Evolutionary conservation across 768 basidiomycete genomes (phyloP), one percentile per base, ranked within the genome.

Genomic region (Podaxis mareebaensis): DNA sequence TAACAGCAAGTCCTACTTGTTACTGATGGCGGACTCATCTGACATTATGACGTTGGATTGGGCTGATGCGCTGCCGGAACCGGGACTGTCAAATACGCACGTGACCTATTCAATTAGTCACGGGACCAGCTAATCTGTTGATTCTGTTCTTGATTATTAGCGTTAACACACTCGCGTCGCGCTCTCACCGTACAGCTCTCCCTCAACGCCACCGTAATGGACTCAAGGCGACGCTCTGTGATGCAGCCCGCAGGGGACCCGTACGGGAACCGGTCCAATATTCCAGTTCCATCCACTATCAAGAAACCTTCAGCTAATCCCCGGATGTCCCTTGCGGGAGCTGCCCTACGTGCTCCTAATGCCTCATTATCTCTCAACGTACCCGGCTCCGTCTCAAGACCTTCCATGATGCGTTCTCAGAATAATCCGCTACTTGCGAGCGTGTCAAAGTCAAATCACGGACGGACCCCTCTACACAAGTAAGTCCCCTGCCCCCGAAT

Each of bases 391-490:
- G 55, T 89, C 67, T 85, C 88, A 6, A 78, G 90, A 36, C 88
- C 89, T 53, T 91, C 90, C 1, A 81, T 86, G 67, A 83, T 85
- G 76, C 80, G 88, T 53, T 87, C 90, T 0, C 90, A 90, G 72
- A 90, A 85, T 65, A 92, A 92, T 67, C 83, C 90, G 0, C 75
- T 93, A 7, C 74, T 91, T 20, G 83, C 85, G 72, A 94, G 92
- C 67, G 84, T 84, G 3, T 83, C 81, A 39, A 91, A 93, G 68
- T 81, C 82, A 53, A 80, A 78, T 68, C 81, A 82, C 74, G 91
- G 91, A 2, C 79, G 87, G 59, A 96, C 93, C 39, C 94, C 94
- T 15, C 75, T 90, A 69, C 85, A 85, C 58, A 86, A 79, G 92
- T 92, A 68, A 69, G 84, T 75, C 12, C 20, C 10, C 33, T 33